These are phyloP conservation scores for Cochlearia excelsa DNA, from an alignment of 345 rosid species.

Conservation along the genomic window DNA sequence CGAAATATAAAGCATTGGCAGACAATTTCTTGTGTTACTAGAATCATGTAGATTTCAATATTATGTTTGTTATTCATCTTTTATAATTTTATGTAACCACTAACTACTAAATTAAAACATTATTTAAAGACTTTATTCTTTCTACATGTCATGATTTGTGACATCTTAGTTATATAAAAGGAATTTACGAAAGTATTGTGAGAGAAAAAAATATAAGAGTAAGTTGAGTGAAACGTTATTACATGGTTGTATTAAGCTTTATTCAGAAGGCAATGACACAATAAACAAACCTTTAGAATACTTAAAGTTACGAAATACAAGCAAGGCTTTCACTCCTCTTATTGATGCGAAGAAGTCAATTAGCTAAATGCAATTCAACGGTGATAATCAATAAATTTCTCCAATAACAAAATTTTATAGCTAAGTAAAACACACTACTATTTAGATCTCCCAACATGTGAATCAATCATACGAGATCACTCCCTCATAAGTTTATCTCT, in stretches of 20 bases:
- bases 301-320: conserved; percentile 21
- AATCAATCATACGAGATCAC: too few relatives aligned
- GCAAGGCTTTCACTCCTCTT: not conserved
- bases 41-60: too few relatives aligned
- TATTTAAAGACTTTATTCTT: too few relatives aligned
- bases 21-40: too few relatives aligned
- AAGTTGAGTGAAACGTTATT: conserved; percentile 10
- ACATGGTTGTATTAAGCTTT: conserved; percentile 41
- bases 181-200: conserved; percentile 20
- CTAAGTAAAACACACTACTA: too few relatives aligned
- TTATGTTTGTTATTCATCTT: too few relatives aligned
- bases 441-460: too few relatives aligned
- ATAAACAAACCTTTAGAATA: conserved; percentile 21
- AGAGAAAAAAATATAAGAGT: conserved; percentile 15
- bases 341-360: conserved; percentile 30
- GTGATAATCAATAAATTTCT: conserved; percentile 16
- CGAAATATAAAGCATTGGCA: too few relatives aligned
- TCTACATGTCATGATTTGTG: too few relatives aligned
- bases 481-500: too few relatives aligned
- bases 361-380: conserved; percentile 45
- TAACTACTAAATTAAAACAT: too few relatives aligned
- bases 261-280: conserved; percentile 15
- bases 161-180: not conserved
- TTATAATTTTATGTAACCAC: too few relatives aligned
- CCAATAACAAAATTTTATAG: conserved; percentile 21